Percentiles rank a stretch among this genome's conserved stretches.
phyloP scores from a whole-genome alignment of 257 asterid species.

The Solanum pimpinellifolium region DNA sequence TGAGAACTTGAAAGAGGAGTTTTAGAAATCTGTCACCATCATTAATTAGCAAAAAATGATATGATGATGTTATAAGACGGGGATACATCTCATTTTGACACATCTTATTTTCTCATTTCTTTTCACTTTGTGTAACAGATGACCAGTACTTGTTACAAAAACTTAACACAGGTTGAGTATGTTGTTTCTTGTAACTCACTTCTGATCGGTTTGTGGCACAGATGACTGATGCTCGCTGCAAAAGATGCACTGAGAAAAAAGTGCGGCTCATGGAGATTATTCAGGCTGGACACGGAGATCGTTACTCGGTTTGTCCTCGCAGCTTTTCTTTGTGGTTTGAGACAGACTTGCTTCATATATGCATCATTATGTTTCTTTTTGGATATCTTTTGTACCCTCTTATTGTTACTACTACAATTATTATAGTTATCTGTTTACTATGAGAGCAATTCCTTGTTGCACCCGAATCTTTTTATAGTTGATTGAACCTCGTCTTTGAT shows the following conservation, averaged over 20 bases:
- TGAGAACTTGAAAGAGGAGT: neutral
- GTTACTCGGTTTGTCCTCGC: conserved; percentile 47
- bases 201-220: conserved; percentile 11
- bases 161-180: neutral
- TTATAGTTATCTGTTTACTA: neutral
- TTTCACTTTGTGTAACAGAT: neutral
- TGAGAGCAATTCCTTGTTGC: neutral
- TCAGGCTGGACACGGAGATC: conserved; percentile 67
- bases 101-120: neutral
- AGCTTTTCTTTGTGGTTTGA: neutral
- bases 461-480: neutral
- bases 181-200: neutral
- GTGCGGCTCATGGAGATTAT: conserved; percentile 61
- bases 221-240: conserved; percentile 93
- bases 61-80: neutral
- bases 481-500: neutral
- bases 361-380: neutral
- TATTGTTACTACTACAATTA: neutral
- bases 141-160: neutral
- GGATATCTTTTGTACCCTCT: neutral
- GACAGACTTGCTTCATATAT: neutral
- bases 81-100: neutral
- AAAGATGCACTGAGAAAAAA: conserved; percentile 52
- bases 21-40: neutral
- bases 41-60: neutral